These are phyloP conservation scores for Zymoseptoria passerinii DNA, from an alignment of 2,329 filamentous ascomycete species.

Conservation along the genomic window DNA sequence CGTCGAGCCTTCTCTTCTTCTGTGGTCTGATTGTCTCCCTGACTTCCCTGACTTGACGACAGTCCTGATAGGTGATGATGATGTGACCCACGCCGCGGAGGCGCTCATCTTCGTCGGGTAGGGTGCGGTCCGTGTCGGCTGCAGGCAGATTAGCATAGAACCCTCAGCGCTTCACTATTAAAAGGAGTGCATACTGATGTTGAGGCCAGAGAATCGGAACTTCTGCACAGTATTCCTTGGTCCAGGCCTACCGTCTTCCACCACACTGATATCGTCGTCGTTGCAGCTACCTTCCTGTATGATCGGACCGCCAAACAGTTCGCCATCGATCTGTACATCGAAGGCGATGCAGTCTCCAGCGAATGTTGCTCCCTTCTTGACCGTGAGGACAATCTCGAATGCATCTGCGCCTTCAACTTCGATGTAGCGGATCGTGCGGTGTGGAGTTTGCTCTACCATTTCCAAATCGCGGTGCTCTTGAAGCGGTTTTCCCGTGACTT, in stretches of 20 bases:
- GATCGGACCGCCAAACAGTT: background rate
- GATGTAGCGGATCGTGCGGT: constrained; percentile 18
- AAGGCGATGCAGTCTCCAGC: constrained; percentile 10
- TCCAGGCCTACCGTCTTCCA: background rate
- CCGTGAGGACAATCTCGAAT: constrained; percentile 13
- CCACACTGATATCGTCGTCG: background rate
- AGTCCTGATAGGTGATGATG: background rate
- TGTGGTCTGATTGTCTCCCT: background rate
- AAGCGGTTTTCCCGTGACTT: constrained; percentile 11
- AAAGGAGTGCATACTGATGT: constrained; percentile 2
- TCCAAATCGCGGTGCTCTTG: constrained; percentile 15
- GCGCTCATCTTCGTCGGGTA: background rate
- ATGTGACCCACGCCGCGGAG: constrained; percentile 8
- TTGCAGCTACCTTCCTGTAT: background rate
- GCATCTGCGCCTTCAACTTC: constrained; percentile 12
- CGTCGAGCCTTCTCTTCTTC: background rate
- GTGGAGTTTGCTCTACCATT: background rate
- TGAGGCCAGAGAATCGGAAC: constrained; percentile 6
- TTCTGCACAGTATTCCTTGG: background rate
- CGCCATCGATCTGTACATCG: constrained; percentile 9
- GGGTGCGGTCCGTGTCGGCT: background rate
- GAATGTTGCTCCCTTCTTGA: background rate
- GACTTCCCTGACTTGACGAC: background rate
- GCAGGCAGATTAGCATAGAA: background rate
- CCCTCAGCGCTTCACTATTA: too few relatives aligned